These are phyloP conservation scores for Fragaria vesca DNA, from an alignment of 306 rosid genomes.

Conservation along the genomic window DNA sequence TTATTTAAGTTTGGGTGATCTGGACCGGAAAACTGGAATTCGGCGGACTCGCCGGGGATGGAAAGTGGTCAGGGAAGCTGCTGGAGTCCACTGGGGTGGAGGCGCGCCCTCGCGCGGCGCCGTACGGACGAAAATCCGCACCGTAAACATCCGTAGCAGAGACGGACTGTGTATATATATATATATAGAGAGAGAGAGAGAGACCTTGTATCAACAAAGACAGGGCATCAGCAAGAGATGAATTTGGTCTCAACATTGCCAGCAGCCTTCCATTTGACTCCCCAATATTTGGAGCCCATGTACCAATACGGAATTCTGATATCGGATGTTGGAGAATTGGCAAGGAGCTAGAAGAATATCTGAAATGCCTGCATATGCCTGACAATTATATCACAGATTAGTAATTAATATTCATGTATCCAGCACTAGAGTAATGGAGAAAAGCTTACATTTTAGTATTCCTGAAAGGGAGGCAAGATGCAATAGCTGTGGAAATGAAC, in stretches of 20 bases:
- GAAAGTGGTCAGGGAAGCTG: no score
- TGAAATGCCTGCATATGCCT: constrained; percentile 83
- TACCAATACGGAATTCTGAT: constrained; percentile 71
- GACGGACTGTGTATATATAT: no score
- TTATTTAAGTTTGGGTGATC: no score
- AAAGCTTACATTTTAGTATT: constrained; percentile 60
- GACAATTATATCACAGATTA: constrained; percentile 43
- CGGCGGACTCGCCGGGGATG: no score
- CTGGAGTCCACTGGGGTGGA: no score
- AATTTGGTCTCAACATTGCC: constrained; percentile 67
- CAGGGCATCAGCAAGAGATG: constrained; percentile 66
- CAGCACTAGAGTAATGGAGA: constrained; percentile 19
- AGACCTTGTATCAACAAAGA: constrained; percentile 71
- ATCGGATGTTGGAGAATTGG: constrained; percentile 79
- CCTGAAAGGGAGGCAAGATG: constrained; percentile 78
- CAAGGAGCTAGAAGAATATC: constrained; percentile 63
- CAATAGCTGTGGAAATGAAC: constrained; percentile 63
- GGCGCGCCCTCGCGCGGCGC: no score
- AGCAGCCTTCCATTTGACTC: constrained; percentile 59
- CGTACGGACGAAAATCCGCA: no score
- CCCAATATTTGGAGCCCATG: constrained; percentile 83
- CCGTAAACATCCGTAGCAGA: no score
- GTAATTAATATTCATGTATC: constrained; percentile 34
- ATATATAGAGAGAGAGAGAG: constrained; percentile 12
- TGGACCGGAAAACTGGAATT: no score